Conservation (phyloP, 2,329 filamentous ascomycete genomes). For the Graphilbum fragrans region DNA sequence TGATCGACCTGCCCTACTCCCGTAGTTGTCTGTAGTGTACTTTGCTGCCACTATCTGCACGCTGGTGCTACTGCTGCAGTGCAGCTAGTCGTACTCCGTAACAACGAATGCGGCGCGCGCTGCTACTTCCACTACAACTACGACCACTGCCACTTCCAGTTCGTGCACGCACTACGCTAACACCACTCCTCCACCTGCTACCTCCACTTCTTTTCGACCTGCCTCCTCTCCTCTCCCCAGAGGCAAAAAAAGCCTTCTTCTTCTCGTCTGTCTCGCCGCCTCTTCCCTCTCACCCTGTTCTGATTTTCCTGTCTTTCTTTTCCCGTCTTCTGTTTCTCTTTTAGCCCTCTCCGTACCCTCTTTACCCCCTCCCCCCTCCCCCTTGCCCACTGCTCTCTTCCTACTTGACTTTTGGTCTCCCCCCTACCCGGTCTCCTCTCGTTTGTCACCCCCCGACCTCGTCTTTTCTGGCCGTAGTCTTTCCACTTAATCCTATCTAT, state of each 20-base stretch:
- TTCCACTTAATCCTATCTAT: too few relatives aligned
- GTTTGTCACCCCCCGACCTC: too few relatives aligned
- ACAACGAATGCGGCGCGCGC: neutral
- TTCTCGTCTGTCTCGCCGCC: constrained; percentile 7
- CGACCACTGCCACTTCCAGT: constrained; percentile 4
- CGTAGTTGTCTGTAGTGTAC: constrained; percentile 9
- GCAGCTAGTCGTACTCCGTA: neutral
- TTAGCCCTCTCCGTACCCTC: constrained; percentile 5
- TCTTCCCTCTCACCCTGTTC: constrained; percentile 5
- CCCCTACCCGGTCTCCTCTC: too few relatives aligned
- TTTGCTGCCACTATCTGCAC: too few relatives aligned
- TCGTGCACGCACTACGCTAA: neutral
- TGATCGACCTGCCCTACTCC: constrained; percentile 9
- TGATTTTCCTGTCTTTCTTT: constrained; percentile 7
- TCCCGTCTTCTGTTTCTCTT: constrained; percentile 4
- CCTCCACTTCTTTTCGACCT: constrained; percentile 7
- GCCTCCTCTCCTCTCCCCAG: constrained; percentile 7
- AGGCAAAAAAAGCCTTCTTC: constrained; percentile 8
- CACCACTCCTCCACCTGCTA: constrained; percentile 6
- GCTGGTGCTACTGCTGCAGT: neutral
- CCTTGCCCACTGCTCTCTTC: too few relatives aligned
- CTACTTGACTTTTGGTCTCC: constrained; percentile 3
- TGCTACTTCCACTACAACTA: constrained; percentile 1
- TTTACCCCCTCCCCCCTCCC: constrained; percentile 15
- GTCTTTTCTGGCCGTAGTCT: too few relatives aligned